Evolutionary conservation across 2,329 filamentous ascomycete genomes (phyloP).

Genomic region (Didymella exigua): DNA sequence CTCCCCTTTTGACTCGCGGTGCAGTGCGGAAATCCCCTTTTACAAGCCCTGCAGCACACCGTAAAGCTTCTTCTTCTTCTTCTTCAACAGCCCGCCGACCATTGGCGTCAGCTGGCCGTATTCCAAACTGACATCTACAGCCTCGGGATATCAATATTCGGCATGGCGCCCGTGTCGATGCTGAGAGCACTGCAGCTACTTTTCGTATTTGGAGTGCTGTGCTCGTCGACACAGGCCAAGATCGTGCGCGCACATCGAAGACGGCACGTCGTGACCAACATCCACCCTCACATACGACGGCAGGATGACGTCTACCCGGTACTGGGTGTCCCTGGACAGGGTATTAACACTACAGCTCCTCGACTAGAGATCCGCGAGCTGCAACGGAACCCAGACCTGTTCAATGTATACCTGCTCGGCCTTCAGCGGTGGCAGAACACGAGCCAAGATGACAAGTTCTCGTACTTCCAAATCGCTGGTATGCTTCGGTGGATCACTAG

Average conservation of each 20-base stretch:
- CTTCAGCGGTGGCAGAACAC: constrained; percentile 72
- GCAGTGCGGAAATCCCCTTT: constrained; percentile 7
- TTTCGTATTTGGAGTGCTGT: constrained; percentile 4
- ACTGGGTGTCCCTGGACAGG: constrained; percentile 27
- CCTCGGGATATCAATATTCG: neutral
- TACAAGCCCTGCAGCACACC: constrained; percentile 3
- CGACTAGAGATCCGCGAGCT: constrained; percentile 72
- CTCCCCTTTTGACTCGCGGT: constrained; percentile 6
- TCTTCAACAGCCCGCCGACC: neutral
- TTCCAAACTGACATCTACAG: neutral
- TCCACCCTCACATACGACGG: constrained; percentile 1
- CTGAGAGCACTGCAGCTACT: constrained; percentile 1
- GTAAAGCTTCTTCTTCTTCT: too few relatives aligned
- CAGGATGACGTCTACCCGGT: constrained; percentile 23
- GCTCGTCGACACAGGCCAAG: neutral
- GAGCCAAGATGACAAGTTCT: constrained; percentile 66
- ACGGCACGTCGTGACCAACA: neutral
- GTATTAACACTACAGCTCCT: constrained; percentile 37
- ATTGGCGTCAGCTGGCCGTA: neutral
- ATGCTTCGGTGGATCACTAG: constrained; percentile 27
- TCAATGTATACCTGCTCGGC: constrained; percentile 77
- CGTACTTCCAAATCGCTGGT: constrained; percentile 80
- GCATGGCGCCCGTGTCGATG: neutral
- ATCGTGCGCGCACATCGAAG: constrained; percentile 4
- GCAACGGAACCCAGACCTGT: constrained; percentile 64